Evolutionary conservation across 2,329 filamentous ascomycete genomes (phyloP).

Genomic region (Leptographium flavum): DNA sequence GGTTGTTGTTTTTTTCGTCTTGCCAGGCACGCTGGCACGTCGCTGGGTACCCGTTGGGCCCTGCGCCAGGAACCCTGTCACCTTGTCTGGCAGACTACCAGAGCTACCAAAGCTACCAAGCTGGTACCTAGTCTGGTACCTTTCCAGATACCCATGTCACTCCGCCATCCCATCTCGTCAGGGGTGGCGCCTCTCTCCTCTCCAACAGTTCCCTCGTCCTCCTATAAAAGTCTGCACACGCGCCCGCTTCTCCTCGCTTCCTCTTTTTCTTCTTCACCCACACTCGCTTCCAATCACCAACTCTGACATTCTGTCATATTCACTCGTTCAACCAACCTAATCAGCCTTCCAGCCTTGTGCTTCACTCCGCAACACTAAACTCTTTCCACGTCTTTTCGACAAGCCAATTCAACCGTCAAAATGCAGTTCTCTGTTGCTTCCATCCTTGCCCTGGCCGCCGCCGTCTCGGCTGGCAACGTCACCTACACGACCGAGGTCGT

Average conservation of each 20-base stretch:
- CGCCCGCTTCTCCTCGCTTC: constrained; percentile 17
- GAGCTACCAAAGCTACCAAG: too few relatives aligned
- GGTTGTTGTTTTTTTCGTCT: background rate
- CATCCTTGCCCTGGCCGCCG: constrained; percentile 36
- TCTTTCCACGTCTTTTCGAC: constrained; percentile 19
- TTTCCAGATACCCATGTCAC: background rate
- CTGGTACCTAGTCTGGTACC: too few relatives aligned
- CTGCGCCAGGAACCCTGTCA: background rate
- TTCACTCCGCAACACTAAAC: constrained; percentile 13
- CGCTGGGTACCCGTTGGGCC: background rate
- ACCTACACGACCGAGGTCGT: constrained; percentile 52
- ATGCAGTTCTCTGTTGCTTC: constrained; percentile 49
- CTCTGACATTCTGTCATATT: constrained; percentile 44
- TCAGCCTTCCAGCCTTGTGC: constrained; percentile 13
- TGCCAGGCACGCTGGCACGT: background rate
- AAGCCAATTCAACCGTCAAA: constrained; percentile 35
- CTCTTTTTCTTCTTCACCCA: constrained; percentile 30
- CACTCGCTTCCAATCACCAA: constrained; percentile 30
- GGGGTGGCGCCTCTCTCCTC: background rate
- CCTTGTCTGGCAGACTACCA: background rate
- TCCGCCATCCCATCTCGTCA: constrained; percentile 6
- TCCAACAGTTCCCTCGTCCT: background rate
- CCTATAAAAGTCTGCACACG: constrained; percentile 14
- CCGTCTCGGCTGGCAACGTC: constrained; percentile 27
- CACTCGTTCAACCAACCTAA: constrained; percentile 34